phyloP scores from a whole-genome alignment of 352 stramenopile species.

The Phytopythium montanum region DNA sequence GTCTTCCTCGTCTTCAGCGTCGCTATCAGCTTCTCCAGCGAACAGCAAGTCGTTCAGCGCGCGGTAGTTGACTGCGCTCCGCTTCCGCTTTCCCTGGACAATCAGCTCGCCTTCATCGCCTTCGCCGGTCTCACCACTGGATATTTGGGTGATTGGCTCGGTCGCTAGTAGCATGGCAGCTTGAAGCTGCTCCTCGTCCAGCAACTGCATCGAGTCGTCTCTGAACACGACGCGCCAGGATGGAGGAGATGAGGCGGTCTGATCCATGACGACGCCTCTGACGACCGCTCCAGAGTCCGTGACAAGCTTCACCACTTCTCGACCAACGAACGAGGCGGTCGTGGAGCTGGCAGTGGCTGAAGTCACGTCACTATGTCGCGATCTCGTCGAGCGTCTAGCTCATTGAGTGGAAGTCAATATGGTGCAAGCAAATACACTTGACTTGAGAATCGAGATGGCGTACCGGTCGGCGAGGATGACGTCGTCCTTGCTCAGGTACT shows the following conservation, averaged over 20 bases:
- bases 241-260: conserved; percentile 9
- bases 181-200: conserved; percentile 26
- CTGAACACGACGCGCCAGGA: conserved; percentile 59
- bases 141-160: conserved; percentile 11
- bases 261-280: conserved; percentile 52
- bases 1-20: conserved; percentile 51
- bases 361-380: not conserved
- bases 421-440: not conserved
- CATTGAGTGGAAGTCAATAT: not conserved
- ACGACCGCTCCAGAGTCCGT: conserved; percentile 24
- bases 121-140: conserved; percentile 11
- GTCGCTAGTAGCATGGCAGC: conserved; percentile 30
- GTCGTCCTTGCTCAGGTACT: conserved; percentile 44
- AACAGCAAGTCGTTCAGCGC: conserved; percentile 79
- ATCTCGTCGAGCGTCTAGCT: conserved; percentile 5
- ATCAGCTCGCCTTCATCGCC: conserved; percentile 39
- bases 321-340: conserved; percentile 24
- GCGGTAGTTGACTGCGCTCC: conserved; percentile 76
- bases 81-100: conserved; percentile 73
- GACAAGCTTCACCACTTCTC: conserved; percentile 37
- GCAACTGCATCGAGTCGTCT: conserved; percentile 41
- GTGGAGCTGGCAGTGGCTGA: not conserved
- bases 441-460: conserved; percentile 8
- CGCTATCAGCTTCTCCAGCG: conserved; percentile 51
- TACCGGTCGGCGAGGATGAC: conserved; percentile 52